Conservation (phyloP, 495 filamentous ascomycete species). For the Aspergillus olivimuriae region DNA sequence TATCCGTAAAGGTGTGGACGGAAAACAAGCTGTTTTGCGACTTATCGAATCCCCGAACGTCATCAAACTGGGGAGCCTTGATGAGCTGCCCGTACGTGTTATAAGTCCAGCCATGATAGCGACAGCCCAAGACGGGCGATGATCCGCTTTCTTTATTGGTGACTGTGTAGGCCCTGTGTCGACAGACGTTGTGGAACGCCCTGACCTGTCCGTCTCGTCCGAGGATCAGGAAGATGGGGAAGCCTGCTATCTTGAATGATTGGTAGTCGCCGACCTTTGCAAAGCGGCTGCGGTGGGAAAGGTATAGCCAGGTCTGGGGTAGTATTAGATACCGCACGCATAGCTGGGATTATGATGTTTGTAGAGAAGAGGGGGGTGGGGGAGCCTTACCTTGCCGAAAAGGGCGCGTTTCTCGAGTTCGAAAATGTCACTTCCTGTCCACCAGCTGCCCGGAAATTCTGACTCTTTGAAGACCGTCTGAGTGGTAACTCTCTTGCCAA, state of each 20-base stretch:
- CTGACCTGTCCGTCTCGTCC: slow-evolving; percentile 44
- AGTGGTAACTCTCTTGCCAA: too few relatives aligned
- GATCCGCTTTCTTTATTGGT: slow-evolving; percentile 44
- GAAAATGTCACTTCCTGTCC: slow-evolving; percentile 35
- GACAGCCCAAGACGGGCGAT: slow-evolving; percentile 47
- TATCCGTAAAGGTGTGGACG: slow-evolving; percentile 27
- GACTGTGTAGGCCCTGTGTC: slow-evolving; percentile 52
- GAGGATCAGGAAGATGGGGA: slow-evolving; percentile 41
- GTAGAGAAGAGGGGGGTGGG: too few relatives aligned
- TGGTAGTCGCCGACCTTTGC: slow-evolving; percentile 44
- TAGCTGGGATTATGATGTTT: too few relatives aligned
- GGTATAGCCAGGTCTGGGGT: slow-evolving; percentile 40
- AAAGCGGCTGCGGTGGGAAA: slow-evolving; percentile 41
- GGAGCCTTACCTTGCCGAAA: slow-evolving; percentile 40
- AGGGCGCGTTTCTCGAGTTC: slow-evolving; percentile 47
- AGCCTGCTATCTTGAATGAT: slow-evolving; percentile 41
- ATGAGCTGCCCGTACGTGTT: slow-evolving; percentile 48
- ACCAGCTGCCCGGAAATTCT: slow-evolving; percentile 42
- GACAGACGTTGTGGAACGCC: slow-evolving; percentile 56
- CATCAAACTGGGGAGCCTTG: slow-evolving; percentile 54
- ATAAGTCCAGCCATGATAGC: slow-evolving; percentile 61
- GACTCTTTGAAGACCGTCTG: slow-evolving; percentile 33
- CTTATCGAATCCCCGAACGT: slow-evolving; percentile 49
- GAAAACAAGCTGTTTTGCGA: slow-evolving; percentile 44
- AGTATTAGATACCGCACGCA: neutral